A percentile compares a stretch with the other conserved stretches of the same genome.
Conservation (phyloP, 2,329 filamentous ascomycete genomes). For the Alternaria metachromatica region DNA sequence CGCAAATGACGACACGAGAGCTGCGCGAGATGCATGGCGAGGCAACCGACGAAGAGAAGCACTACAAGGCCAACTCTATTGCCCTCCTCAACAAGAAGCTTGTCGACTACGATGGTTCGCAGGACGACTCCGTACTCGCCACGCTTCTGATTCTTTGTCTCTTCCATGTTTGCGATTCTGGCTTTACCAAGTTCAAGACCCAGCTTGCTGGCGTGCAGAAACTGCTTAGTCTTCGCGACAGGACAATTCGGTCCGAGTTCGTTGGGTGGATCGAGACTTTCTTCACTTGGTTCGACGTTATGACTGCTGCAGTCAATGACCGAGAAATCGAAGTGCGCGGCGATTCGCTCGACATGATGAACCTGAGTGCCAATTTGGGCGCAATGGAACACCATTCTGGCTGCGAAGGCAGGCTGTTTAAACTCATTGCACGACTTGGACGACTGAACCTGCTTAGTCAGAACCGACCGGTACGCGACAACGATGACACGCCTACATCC, state of each 20-base stretch:
- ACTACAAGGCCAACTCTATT: constrained; percentile 84
- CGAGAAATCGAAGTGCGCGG: constrained; percentile 80
- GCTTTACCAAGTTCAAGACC: constrained; percentile 89
- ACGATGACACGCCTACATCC: constrained; percentile 41
- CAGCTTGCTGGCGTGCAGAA: constrained; percentile 94
- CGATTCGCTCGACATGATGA: constrained; percentile 67
- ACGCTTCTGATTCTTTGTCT: constrained; percentile 88
- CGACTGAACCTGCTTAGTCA: constrained; percentile 85
- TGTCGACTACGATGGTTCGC: constrained; percentile 74
- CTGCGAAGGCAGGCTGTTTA: constrained; percentile 86
- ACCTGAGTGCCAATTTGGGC: constrained; percentile 70
- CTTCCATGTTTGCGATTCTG: constrained; percentile 92
- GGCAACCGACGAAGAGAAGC: constrained; percentile 76
- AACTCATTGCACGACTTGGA: constrained; percentile 81
- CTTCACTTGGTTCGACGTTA: constrained; percentile 93
- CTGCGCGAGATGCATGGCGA: constrained; percentile 56
- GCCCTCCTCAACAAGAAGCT: constrained; percentile 83
- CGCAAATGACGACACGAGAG: constrained; percentile 46
- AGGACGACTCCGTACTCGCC: constrained; percentile 85
- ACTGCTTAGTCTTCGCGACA: constrained; percentile 77
- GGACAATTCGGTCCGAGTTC: constrained; percentile 66
- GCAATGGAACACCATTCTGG: constrained; percentile 85
- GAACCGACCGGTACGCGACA: constrained; percentile 56
- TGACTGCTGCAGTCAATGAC: constrained; percentile 90
- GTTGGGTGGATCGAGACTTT: constrained; percentile 90